These are phyloP conservation scores for Cutaneotrichosporon spelunceum DNA, from an alignment of 1,284 basidiomycete genomes.

Conservation along the genomic window DNA sequence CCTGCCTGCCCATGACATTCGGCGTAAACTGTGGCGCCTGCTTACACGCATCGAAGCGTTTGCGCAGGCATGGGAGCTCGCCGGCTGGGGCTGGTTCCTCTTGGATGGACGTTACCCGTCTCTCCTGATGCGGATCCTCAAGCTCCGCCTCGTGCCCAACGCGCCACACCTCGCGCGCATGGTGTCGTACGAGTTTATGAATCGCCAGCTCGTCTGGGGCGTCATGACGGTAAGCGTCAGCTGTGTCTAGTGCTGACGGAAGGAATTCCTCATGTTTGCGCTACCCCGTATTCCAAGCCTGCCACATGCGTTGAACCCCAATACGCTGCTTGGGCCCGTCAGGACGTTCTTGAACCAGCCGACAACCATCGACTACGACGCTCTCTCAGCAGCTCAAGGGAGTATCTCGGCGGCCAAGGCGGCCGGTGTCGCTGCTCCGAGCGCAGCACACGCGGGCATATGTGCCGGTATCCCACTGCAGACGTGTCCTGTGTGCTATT, in stretches of 20 bases:
- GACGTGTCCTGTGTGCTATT: constrained; percentile 54
- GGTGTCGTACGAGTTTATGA: constrained; percentile 98
- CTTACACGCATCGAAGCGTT: constrained; percentile 66
- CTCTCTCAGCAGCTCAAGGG: constrained; percentile 15
- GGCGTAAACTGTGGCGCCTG: constrained; percentile 71
- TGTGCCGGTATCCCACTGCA: constrained; percentile 42
- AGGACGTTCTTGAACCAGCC: constrained; percentile 29
- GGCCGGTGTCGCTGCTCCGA: constrained; percentile 9
- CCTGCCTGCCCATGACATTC: constrained; percentile 68
- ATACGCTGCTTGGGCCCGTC: constrained; percentile 50
- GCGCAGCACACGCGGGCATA: constrained; percentile 37
- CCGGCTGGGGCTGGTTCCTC: constrained; percentile 79
- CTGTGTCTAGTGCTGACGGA: not conserved
- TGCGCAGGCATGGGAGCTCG: constrained; percentile 60
- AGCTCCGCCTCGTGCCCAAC: constrained; percentile 72
- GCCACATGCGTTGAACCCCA: constrained; percentile 56
- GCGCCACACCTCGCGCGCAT: constrained; percentile 69
- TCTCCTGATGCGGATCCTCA: constrained; percentile 74
- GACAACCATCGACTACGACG: constrained; percentile 32
- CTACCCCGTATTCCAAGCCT: constrained; percentile 74
- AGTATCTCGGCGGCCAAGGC: constrained; percentile 20
- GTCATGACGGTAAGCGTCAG: constrained; percentile 77
- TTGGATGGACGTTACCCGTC: constrained; percentile 87
- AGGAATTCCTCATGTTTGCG: constrained; percentile 95
- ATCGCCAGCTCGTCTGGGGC: constrained; percentile 98